Percentiles rank a stretch among this genome's conserved stretches.
Conservation (phyloP, 495 filamentous ascomycete genomes). For the Talaromyces liani region DNA sequence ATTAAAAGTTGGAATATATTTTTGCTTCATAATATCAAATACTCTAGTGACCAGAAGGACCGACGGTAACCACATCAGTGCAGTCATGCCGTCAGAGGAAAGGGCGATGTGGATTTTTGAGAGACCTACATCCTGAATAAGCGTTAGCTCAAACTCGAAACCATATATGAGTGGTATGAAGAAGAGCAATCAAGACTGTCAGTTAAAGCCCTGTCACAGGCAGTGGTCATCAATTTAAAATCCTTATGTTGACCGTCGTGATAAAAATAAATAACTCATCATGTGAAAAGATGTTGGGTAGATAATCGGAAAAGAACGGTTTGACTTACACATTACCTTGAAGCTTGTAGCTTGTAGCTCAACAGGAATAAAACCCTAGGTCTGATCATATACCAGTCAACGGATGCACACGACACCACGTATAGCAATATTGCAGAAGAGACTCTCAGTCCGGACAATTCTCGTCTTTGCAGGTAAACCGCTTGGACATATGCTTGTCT, state of each 20-base stretch:
- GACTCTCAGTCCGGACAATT: conserved; percentile 39
- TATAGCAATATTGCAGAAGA: background rate
- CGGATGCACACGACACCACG: background rate
- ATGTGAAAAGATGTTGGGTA: conserved; percentile 36
- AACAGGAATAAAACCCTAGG: background rate
- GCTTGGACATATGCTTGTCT: conserved; percentile 59
- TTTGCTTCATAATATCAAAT: background rate
- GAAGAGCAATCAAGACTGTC: conserved; percentile 27
- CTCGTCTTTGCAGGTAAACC: conserved; percentile 41
- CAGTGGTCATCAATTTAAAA: conserved; percentile 80
- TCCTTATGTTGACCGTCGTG: conserved; percentile 97
- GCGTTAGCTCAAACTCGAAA: background rate
- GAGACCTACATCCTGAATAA: background rate
- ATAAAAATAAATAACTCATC: conserved; percentile 71
- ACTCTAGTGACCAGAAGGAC: background rate
- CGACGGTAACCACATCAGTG: background rate
- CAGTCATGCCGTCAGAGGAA: too few species aligned
- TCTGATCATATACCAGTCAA: background rate
- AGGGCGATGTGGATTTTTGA: too few species aligned
- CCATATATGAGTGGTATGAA: background rate
- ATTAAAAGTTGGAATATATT: background rate
- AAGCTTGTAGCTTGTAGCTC: background rate
- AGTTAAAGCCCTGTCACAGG: conserved; percentile 83
- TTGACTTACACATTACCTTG: conserved; percentile 14
- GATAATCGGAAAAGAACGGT: conserved; percentile 5